Evolutionary conservation across 2,329 filamentous ascomycete species (phyloP).

Genomic region (Arthroderma sp.): DNA sequence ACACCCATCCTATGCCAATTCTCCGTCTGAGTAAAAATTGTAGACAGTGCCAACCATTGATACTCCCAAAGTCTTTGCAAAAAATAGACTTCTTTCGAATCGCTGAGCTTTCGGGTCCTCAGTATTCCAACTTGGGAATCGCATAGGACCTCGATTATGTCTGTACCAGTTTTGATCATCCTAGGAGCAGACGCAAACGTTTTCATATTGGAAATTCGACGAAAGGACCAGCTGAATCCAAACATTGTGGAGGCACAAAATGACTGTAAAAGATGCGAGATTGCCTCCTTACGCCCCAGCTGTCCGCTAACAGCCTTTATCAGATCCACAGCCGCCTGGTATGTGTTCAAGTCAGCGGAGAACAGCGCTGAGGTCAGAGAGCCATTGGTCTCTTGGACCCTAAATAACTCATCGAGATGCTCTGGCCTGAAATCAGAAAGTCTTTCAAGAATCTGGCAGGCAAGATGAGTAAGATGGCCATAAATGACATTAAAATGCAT

Average conservation of each 20-base stretch:
- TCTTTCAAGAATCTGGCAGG: conserved; percentile 64
- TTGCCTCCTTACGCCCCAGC: conserved; percentile 47
- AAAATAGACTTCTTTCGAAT: conserved; percentile 50
- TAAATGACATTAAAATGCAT: conserved; percentile 69
- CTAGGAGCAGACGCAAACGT: conserved; percentile 49
- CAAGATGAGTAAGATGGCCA: conserved; percentile 46
- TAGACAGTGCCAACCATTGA: conserved; percentile 69
- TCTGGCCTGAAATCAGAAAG: conserved; percentile 62
- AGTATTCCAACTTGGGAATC: conserved; percentile 52
- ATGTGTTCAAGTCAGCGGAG: conserved; percentile 65
- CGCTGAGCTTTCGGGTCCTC: conserved; percentile 44
- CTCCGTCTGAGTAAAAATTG: conserved; percentile 73
- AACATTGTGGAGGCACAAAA: conserved; percentile 47
- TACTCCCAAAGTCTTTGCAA: conserved; percentile 71
- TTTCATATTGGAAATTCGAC: conserved; percentile 43
- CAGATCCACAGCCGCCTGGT: conserved; percentile 67
- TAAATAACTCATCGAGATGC: conserved; percentile 58
- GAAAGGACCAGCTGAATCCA: conserved; percentile 45
- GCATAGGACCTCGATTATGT: conserved; percentile 53
- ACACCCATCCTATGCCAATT: conserved; percentile 60
- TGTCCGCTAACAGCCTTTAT: conserved; percentile 72
- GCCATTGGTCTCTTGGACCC: conserved; percentile 55
- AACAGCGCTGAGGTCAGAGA: conserved; percentile 69
- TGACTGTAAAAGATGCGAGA: conserved; percentile 47
- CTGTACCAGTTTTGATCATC: conserved; percentile 49